These are phyloP conservation scores for Emmonsia crescens DNA, from an alignment of 2,329 filamentous ascomycete species.

Conservation along the genomic window DNA sequence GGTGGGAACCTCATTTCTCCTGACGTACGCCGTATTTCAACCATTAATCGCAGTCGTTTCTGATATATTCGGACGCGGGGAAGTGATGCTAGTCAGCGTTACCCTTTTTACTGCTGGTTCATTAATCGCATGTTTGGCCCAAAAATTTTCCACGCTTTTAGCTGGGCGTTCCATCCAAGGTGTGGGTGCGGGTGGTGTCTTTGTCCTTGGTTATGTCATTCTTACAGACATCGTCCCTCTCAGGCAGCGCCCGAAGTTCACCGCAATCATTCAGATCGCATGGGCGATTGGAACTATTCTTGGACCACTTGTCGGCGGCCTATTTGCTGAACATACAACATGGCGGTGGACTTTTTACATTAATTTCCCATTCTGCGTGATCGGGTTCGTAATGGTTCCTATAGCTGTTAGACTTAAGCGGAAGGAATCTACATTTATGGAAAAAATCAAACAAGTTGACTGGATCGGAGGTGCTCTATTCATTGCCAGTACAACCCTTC, in stretches of 20 bases:
- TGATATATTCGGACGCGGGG: conserved; percentile 42
- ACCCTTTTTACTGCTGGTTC: conserved; percentile 36
- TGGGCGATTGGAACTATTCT: conserved; percentile 32
- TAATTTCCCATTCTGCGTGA: conserved; percentile 46
- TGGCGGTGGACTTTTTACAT: conserved; percentile 58
- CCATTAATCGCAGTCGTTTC: conserved; percentile 42
- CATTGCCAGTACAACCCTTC: conserved; percentile 45
- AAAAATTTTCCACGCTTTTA: conserved; percentile 36
- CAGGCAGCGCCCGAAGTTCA: conserved; percentile 26
- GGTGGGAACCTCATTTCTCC: conserved; percentile 52
- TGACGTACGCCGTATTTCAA: conserved; percentile 24
- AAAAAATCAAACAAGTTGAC: conserved; percentile 47
- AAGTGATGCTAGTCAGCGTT: conserved; percentile 28
- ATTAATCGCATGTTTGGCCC: conserved; percentile 29
- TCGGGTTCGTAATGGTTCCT: conserved; percentile 38
- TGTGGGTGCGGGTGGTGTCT: conserved; percentile 36
- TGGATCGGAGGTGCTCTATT: conserved; percentile 54
- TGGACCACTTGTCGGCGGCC: conserved; percentile 13
- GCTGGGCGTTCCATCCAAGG: conserved; percentile 35
- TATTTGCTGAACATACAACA: conserved; percentile 10
- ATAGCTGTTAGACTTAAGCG: conserved; percentile 43
- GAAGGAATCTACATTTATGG: conserved; percentile 33
- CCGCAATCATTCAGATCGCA: conserved; percentile 26
- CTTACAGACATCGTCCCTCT: conserved; percentile 36
- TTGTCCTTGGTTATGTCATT: conserved; percentile 33